Evolutionary conservation across 2,329 filamentous ascomycete genomes (phyloP), one percentile per base, ranked within the genome.

Genomic region (Podosphaera fusca): DNA sequence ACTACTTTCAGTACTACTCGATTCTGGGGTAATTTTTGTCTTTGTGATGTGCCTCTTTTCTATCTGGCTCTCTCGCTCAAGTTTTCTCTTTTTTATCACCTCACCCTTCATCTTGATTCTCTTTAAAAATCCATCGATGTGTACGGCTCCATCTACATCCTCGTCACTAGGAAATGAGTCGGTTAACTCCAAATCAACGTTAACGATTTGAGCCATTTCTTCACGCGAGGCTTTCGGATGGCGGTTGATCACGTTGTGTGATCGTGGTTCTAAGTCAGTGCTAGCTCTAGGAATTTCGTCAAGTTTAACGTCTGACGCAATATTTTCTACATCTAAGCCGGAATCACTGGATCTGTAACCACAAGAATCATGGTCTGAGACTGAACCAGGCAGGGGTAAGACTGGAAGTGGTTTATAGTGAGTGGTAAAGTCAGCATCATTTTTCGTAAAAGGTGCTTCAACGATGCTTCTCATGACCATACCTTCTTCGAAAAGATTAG

Each of bases 401-500:
- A 49, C n/a, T 52, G 33, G 50, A 12, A 2, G 1, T 10, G 65
- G 67, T 21, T 57, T n/a, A 57, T 67, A 68, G 12, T 50, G 56
- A 4, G 51, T 60, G 8, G 61, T 29, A 0, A 49, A 49, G 45
- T 64, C 61, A 1, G 50, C n/a, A 14, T 52, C 58, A 9, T 60
- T 58, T 7, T 45, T 56, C 2, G 21, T 34, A 8, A 56, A 62
- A 9, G 62, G 60, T 6, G 55, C 58, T 52, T 64, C 64, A 34
- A 56, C 4, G 55, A 66, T 58, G 2, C 52, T 61, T 55, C 61
- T 75, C 74, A 55, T 71, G 1, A 72, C 70, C 77, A 92, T 87
- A 31, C 76, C 72, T 68, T 92, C 78, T 0, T 75, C 77, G 63
- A 95, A 95, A 0, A 95, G 71, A 51, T 77, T 72, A 2, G 84